Base-by-base conservation (phyloP, 192 early-diverging fungal species). In the Rhizophagus sp. region DNA sequence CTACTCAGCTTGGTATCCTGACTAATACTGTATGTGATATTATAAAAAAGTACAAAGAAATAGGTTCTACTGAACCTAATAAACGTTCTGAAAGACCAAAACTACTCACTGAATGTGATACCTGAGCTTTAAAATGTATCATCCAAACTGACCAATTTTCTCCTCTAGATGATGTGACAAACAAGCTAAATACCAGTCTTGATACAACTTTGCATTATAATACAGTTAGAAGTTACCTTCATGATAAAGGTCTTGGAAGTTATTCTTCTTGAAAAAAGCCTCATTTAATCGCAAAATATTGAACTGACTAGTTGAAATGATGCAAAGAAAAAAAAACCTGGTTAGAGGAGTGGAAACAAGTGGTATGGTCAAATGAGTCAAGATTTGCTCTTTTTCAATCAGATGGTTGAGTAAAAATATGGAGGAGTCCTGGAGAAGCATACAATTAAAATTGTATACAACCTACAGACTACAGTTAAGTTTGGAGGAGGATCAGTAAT, bases 341-440 rank as follows among this genome's bases (percentile, higher is more conserved):
- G 63, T 4, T 64, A 64, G 63, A 64, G 27, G 63, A 64, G 11
- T 64, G n/a, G n/a, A n/a, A n/a, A n/a, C n/a, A n/a, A n/a, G n/a
- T n/a, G n/a, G n/a, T n/a, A n/a, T n/a, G n/a, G 63, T 64, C 63
- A 6, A 11, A 64, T 64, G 63, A 64, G 63, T 64, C 63, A 64
- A 64, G 63, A 64, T 64, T 64, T 11, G 63, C 63, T 64, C 63
- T 64, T 64, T 64, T 64, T 64, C 22, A 64, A 27, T 64, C 63
- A 64, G 63, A 64, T 12, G 63, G 63, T 64, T 25, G 63, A 64
- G 27, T 27, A 64, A 64, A 12, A 64, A 11, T 64, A 27, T 64
- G 12, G 63, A 64, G 63, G 12, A 64, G 27, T 27, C 22, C 63
- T 64, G n/a, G n/a, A n/a, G n/a, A n/a, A n/a, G n/a, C n/a, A n/a